Base-by-base conservation (phyloP, 495 filamentous ascomycete species). In the Xylaria longipes region DNA sequence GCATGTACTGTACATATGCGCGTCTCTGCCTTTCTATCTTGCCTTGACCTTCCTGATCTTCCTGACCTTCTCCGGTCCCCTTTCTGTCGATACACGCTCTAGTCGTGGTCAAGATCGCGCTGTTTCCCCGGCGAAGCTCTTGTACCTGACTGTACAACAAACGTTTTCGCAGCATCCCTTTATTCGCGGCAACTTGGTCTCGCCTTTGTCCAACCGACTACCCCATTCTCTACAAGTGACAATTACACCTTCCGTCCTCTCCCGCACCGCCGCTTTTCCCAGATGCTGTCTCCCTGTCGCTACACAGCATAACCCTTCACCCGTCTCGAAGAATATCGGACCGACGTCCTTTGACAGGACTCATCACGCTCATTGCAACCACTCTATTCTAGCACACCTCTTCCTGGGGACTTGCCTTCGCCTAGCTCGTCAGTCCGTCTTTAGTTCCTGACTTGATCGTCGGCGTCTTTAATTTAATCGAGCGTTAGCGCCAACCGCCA, bases 271-370 rank as follows among this genome's bases (percentile, higher is more conserved):
- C 33, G 25, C 31, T 27, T 67, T 29, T 14, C 4, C 65, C 48
- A 17, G 35, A 54, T 67, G 58, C 17, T 56, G 35, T 61, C 35
- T 39, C 45, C 22, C 15, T 31, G 68, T 31, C 35, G 22, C 52
- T 63, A 22, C 50, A 45, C 17, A 25, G 31, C 14, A 50, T 56
- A 62, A 50, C 27, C 8, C 46, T 35, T 7, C 29, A 58, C 54
- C n/a, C 54, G 27, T 31, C 31, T 39, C 22, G 57, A 48, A 8
- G 20, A 58, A 61, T 11, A 62, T 33, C 35, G 29, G 31, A 50
- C 25, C 61, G 69, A 66, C 50, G 17, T 66, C 69, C 69, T 71
- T 71, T 71, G 62, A 66, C 14, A 66, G 69, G 69, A 60, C 50
- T 46, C 35, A 56, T 50, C 52, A 66, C 69, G 31, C 46, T 66